Conservation (phyloP, 768 basidiomycete species). For the Russula lepida region DNA sequence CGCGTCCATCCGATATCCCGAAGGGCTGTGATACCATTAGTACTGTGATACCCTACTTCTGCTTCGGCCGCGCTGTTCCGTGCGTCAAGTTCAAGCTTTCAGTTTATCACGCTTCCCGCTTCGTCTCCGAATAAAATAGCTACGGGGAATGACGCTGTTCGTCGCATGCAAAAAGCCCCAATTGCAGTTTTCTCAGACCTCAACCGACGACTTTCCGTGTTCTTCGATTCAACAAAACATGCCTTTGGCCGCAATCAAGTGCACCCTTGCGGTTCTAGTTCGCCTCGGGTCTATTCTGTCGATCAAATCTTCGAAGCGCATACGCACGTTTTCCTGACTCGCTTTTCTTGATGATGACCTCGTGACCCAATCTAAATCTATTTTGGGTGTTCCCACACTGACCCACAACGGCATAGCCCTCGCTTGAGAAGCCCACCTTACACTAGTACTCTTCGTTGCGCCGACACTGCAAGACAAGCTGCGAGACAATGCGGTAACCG, state of each 20-base stretch:
- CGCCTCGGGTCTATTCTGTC: not conserved
- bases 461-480: not conserved
- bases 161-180: not conserved
- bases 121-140: not conserved
- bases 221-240: not conserved
- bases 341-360: not conserved
- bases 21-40: too few species aligned
- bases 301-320: not conserved
- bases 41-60: too few species aligned
- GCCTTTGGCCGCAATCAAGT: not conserved
- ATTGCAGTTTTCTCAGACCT: not conserved
- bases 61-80: too few species aligned
- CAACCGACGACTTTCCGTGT: too few species aligned
- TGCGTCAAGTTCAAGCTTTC: not conserved
- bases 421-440: not conserved
- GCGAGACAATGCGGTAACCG: not conserved
- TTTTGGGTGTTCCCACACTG: not conserved
- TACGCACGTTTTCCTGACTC: not conserved
- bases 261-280: not conserved
- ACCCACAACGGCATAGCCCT: not conserved
- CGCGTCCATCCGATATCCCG: not conserved
- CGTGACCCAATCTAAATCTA: not conserved
- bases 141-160: not conserved
- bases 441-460: not conserved
- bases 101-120: not conserved